These are phyloP conservation scores for Canna indica DNA, from an alignment of 176 grass and related monocot genomes.

Conservation along the genomic window DNA sequence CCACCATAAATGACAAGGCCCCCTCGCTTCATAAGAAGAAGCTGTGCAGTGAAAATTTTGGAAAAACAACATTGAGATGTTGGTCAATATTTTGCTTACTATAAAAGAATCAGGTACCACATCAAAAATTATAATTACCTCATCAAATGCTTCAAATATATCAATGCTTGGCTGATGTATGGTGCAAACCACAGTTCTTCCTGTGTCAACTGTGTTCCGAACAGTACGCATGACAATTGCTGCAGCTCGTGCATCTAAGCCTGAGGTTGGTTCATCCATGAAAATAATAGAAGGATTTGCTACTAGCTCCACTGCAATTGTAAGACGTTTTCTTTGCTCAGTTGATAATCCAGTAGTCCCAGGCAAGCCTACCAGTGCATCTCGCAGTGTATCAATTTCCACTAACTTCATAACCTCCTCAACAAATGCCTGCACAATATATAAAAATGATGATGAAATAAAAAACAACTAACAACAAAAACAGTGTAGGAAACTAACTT, in stretches of 20 bases:
- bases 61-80: background rate
- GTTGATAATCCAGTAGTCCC: constrained; percentile 61
- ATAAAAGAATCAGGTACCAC: background rate
- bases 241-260: constrained; percentile 68
- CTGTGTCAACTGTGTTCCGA: constrained; percentile 69
- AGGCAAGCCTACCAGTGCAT: constrained; percentile 57
- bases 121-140: constrained; percentile 25
- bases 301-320: constrained; percentile 73
- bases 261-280: constrained; percentile 70
- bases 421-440: constrained; percentile 47
- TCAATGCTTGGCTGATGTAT: constrained; percentile 77
- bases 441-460: constrained; percentile 12
- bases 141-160: constrained; percentile 91
- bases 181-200: constrained; percentile 64
- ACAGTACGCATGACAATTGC: constrained; percentile 79
- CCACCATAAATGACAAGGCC: constrained; percentile 64
- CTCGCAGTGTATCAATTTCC: constrained; percentile 51
- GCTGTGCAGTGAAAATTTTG: constrained; percentile 17
- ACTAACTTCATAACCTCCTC: constrained; percentile 68
- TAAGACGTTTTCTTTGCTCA: constrained; percentile 77
- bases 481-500: constrained; percentile 21
- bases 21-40: constrained; percentile 63
- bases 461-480: background rate
- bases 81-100: no score
- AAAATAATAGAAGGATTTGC: constrained; percentile 82